Base-by-base conservation (phyloP, 352 stramenopile genomes). In the Globisporangium camurandrum region DNA sequence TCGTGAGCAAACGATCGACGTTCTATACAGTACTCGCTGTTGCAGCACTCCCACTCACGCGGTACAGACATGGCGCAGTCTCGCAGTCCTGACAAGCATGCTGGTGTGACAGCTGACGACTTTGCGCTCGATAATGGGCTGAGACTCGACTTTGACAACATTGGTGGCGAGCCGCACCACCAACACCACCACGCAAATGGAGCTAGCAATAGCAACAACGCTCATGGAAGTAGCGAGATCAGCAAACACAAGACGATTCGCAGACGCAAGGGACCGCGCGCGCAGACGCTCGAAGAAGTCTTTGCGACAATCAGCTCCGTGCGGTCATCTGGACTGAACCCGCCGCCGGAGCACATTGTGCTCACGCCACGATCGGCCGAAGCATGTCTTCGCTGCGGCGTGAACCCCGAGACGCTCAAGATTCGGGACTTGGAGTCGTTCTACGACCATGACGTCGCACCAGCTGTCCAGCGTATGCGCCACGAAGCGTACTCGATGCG, bases 401-500 rank as follows among this genome's bases (percentile, higher is more conserved):
- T 97, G 16, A 96, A 97, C 61, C 86, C 89, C 2, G 88, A 97
- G 62, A 93, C 92, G 7, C 70, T 97, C 48, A 88, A 91, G 51
- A 87, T 97, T 24, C 83, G 89, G 11, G 84, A 97, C 54, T 69
- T 97, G 23, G 89, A 97, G 49, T 95, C 79, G 17, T 97, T 97
- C 52, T 93, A 88, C 56, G 84, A 95, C 50, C 46, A 71, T 0
- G 81, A 86, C 8, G 68, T 92, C 26, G 80, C 86, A 9, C 66
- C 85, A 1, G 83, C 89, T 8, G 84, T 96, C 16, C 89, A 97
- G 59, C 67, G 86, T 10, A 90, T 97, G 84, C 81, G 89, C 10
- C 86, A 97, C 54, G 89, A 97, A 46, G 84, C 85, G 6, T 97
- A 97, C 55, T 96, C 79, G n/a, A 74, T 95, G 59, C 69, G 88